Evolutionary conservation across 2,329 filamentous ascomycete species (phyloP), one percentile per base, ranked within the genome.

Genomic region (Penicillium sp.): DNA sequence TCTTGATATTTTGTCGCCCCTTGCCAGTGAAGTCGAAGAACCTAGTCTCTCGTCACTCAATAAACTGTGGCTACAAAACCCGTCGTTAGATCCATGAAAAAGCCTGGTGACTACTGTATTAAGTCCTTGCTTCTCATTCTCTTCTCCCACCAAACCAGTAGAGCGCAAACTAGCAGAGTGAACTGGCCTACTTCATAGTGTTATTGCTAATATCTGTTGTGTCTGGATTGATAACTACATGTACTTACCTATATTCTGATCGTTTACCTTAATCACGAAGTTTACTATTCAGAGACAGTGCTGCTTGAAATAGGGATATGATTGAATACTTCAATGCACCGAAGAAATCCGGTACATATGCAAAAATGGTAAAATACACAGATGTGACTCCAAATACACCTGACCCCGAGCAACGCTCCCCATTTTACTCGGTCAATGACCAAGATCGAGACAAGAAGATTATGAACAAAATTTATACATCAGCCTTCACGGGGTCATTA

Each of bases 331-430:
- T 49, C 50, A 48, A 48, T 44, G 55, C n/a, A 57, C 50, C 44
- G 43, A 48, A 57, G 36, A 36, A 38, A 54, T 43, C 44, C 55
- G 29, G 44, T 27, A 49, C 38, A 54, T 57, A 55, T 58, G 55
- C 51, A 58, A 49, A 57, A 55, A 55, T 55, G 27, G 51, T 58
- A 55, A 58, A 58, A 50, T 47, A 57, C 53, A 60, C 52, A 36
- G 51, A 53, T 58, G 60, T 55, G 55, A 66, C 63, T 63, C 63
- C 65, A 59, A 46, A 58, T 58, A 65, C 63, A 62, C 63, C 63
- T 45, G 49, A 62, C 50, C 50, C 59, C 50, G 36, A 60, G 48
- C 55, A 61, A 61, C 57, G 60, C 60, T 57, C 54, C 49, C 49
- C 54, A 62, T 65, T 60, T 55, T 41, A 55, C 23, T 53, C 50